A percentile compares a stretch with the other conserved stretches of the same genome.
These are phyloP conservation scores for Coprinopsis strossmayeri DNA, from an alignment of 768 basidiomycete species.

Conservation along the genomic window DNA sequence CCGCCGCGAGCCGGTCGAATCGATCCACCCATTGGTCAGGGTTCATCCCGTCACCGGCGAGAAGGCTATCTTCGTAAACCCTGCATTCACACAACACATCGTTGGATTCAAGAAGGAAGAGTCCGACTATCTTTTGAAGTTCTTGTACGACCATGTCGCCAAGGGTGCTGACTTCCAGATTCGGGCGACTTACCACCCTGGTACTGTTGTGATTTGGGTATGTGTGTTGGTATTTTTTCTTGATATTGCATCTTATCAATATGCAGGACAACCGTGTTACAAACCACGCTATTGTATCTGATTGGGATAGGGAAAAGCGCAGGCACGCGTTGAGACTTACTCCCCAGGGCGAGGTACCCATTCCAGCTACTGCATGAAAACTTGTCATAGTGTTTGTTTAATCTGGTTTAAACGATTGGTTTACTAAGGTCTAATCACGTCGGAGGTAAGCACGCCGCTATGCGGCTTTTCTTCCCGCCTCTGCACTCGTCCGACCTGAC, in stretches of 20 bases:
- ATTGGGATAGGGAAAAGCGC: slow-evolving; percentile 29
- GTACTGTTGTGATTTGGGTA: slow-evolving; percentile 52
- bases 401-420: neutral
- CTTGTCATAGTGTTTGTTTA: neutral
- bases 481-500: no score
- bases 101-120: slow-evolving; percentile 51
- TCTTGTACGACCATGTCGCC: slow-evolving; percentile 45
- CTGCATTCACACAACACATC: slow-evolving; percentile 44
- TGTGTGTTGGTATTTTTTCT: slow-evolving; percentile 9
- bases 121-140: slow-evolving; percentile 46
- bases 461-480: no score
- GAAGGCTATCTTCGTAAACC: slow-evolving; percentile 53
- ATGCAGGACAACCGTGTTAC: slow-evolving; percentile 46
- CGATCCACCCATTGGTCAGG: slow-evolving; percentile 50
- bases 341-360: slow-evolving; percentile 39
- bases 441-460: no score
- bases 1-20: no score
- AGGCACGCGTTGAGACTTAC: slow-evolving; percentile 46
- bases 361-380: neutral
- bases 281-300: slow-evolving; percentile 36
- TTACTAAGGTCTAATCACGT: neutral
- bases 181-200: slow-evolving; percentile 41
- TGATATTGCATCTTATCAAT: no score
- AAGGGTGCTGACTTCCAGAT: slow-evolving; percentile 46
- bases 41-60: slow-evolving; percentile 54